These are phyloP conservation scores for Trametes cingulata DNA, from an alignment of 768 basidiomycete species.

Conservation along the genomic window DNA sequence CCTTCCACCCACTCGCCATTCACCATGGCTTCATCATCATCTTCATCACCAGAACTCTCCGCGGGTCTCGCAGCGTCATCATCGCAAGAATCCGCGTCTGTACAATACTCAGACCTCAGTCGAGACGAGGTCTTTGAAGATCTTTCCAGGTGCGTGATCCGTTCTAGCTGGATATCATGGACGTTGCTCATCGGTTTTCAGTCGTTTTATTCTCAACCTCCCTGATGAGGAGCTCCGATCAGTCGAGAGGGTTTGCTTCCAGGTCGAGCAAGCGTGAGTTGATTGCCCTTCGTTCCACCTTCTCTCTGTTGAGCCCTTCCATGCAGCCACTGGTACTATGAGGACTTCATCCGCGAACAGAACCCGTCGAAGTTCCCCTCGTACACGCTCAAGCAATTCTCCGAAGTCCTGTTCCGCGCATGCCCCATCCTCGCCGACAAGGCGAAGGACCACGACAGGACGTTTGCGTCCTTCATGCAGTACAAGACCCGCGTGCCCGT, in stretches of 20 bases:
- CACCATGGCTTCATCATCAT: slow-evolving; percentile 74
- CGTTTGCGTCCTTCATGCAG: slow-evolving; percentile 88
- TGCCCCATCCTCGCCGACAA: slow-evolving; percentile 83
- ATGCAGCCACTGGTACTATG: slow-evolving; percentile 97
- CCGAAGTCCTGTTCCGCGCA: slow-evolving; percentile 83
- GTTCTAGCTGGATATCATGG: slow-evolving; percentile 14
- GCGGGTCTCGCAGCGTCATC: slow-evolving; percentile 44
- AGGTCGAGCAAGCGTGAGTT: slow-evolving; percentile 97
- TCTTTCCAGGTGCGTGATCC: slow-evolving; percentile 67
- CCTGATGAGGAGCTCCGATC: slow-evolving; percentile 91
- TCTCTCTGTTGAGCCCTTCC: slow-evolving; percentile 8
- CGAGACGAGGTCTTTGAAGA: slow-evolving; percentile 90
- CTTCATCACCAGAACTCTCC: slow-evolving; percentile 74
- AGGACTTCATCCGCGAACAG: slow-evolving; percentile 95
- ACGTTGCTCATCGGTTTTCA: slow-evolving; percentile 33
- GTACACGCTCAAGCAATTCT: slow-evolving; percentile 88
- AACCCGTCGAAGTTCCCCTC: slow-evolving; percentile 80
- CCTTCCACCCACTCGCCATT: slow-evolving; percentile 24
- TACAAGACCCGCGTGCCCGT: slow-evolving; percentile 98
- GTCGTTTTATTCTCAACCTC: slow-evolving; percentile 95
- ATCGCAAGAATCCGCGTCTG: slow-evolving; percentile 45
- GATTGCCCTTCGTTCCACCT: not conserved
- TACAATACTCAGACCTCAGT: slow-evolving; percentile 61
- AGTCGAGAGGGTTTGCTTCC: slow-evolving; percentile 94
- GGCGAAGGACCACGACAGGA: slow-evolving; percentile 82